These are phyloP conservation scores for Trebouxia sp. DNA, from an alignment of 139 green algal genomes.

Conservation along the genomic window DNA sequence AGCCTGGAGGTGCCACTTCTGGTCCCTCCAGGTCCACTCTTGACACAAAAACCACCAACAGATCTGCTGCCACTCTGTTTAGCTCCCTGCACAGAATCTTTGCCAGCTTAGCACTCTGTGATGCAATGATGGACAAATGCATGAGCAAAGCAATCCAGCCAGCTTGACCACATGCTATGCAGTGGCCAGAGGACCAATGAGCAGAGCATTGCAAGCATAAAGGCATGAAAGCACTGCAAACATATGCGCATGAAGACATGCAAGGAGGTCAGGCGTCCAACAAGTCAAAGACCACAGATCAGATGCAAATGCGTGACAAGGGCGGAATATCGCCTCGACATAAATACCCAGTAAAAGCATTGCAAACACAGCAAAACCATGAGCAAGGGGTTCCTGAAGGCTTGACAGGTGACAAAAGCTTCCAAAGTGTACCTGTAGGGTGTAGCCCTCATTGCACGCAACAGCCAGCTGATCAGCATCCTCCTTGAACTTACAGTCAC, in stretches of 20 bases:
- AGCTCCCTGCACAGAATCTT: background rate
- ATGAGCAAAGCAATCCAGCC: background rate
- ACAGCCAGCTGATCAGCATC: background rate
- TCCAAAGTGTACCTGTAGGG: constrained; percentile 7
- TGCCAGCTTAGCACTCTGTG: background rate
- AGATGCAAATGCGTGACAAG: no score
- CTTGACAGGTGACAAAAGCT: no score
- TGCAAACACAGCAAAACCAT: no score
- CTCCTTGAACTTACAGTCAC: background rate
- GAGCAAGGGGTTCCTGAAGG: no score
- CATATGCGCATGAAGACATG: no score
- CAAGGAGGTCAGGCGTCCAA: no score
- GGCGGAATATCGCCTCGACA: no score
- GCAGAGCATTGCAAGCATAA: no score
- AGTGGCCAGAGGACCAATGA: no score
- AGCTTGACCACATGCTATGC: background rate
- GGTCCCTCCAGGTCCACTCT: background rate
- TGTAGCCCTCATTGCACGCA: constrained; percentile 23
- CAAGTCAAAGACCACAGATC: no score
- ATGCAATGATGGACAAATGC: background rate
- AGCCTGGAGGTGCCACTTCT: background rate
- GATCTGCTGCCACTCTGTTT: background rate
- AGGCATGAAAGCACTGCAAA: no score
- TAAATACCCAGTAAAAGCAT: no score
- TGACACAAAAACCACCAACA: background rate